Evolutionary conservation across 331 rosid genomes (phyloP), one percentile per base, ranked within the genome.

Genomic region (Arachis monticola): DNA sequence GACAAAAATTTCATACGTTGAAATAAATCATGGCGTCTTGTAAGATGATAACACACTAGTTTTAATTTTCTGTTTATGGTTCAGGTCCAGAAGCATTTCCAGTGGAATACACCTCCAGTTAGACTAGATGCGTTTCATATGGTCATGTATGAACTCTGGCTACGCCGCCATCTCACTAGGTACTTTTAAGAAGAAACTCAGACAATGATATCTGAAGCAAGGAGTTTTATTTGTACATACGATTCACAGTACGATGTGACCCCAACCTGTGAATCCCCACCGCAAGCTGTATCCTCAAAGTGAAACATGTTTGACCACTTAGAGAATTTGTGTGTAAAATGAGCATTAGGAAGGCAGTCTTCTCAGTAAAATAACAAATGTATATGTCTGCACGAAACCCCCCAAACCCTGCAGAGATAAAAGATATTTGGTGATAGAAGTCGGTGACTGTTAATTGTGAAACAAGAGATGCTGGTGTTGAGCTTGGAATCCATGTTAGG

Each of bases 101-200:
- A 47, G 14, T 77, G 80, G 80, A 77, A 77, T 68, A n/a, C 80
- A 35, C 75, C 63, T 48, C 80, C 80, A 35, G 80, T 68, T 68
- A 77, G 80, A 17, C 75, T 14, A 68, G 80, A 77, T 68, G 80
- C 75, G 17, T 77, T 77, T 77, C 80, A 77, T 77, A 77, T 77
- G 80, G 69, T 77, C 55, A 67, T 77, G 75, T 77, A 77, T 68
- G 80, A 77, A 5, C 75, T 77, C 75, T 77, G 80, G 80, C 68
- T 59, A 52, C 80, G 75, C 63, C 80, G 80, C 56, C 80, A 77
- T 68, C 5, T 59, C 22, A 48, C 60, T 77, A 67, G 75, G 69
- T 68, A 76, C 5, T 32, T 31, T 76, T 46, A 9, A 5, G 41
- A 32, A 13, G 9, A 11, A 67, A 13, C 48, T 14, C 31, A 8